A percentile compares a stretch with the other conserved stretches of the same genome.
These are phyloP conservation scores for Arxiozyma heterogenica DNA, from an alignment of 1,139 yeast species.

Conservation along the genomic window DNA sequence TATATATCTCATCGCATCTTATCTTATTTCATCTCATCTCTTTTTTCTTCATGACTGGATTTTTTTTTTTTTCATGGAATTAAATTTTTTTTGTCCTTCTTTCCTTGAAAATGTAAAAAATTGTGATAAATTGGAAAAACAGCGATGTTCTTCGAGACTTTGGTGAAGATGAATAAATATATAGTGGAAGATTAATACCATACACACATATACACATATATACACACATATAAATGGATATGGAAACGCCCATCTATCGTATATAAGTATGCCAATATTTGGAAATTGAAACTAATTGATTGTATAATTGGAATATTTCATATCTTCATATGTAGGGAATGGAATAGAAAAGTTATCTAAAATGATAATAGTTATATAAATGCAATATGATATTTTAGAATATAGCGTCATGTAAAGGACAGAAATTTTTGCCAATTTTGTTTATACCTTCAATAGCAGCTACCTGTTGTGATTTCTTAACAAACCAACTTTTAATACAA, in stretches of 20 bases:
- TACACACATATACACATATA: no score
- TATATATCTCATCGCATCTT: neutral
- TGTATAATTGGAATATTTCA: neutral
- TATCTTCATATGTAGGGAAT: neutral
- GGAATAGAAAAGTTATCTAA: neutral
- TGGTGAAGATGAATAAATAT: no score
- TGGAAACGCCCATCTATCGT: neutral
- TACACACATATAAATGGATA: no score
- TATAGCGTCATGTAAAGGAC: constrained; percentile 25
- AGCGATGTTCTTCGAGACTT: neutral
- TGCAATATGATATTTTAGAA: neutral
- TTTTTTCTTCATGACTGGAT: no score
- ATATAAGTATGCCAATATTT: no score
- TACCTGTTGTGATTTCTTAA: constrained; percentile 52
- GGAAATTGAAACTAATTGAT: neutral
- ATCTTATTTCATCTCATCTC: neutral
- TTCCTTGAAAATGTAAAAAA: neutral
- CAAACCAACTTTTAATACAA: constrained; percentile 87
- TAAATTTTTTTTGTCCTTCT: neutral
- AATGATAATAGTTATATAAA: neutral
- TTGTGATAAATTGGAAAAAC: neutral
- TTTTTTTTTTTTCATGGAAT: neutral
- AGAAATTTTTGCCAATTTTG: constrained; percentile 14
- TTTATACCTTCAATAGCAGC: constrained; percentile 5
- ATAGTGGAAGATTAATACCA: no score